Base-by-base conservation (phyloP, 2,329 filamentous ascomycete species). In the Laburnicola sp. region DNA sequence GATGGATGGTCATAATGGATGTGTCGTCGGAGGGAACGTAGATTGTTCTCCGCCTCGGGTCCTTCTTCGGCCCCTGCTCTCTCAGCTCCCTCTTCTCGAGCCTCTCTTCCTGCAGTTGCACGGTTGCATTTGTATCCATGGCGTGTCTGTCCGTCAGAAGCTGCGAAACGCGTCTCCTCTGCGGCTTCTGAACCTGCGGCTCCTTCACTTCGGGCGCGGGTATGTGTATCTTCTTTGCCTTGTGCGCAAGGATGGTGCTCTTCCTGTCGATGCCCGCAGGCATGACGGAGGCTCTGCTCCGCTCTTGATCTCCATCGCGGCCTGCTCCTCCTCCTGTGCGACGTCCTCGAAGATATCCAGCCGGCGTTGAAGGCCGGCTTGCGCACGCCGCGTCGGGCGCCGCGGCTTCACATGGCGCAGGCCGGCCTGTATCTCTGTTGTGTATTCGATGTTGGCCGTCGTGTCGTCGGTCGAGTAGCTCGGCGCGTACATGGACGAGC, bases 1-100 rank as follows among this genome's bases (percentile, higher is more conserved):
- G 78, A 58, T 80, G 78, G 38, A 81, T 79, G 1, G 78, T 80
- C 56, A 80, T 65, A 25, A 80, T 68, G 1, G 77, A 78, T 4
- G 78, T 81, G 50, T 80, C 77, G 27, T 80, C 78, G 2, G 74
- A 73, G 8, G 78, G 78, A 9, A 80, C 72, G 58, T 78, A 81
- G 39, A 81, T 80, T 2, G 78, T 81, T 51, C 76, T 69, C 51
- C 78, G 68, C 46, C 78, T 70, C 3, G 72, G 69, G 16, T 77
- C 73, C 58, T 77, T 78, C 52, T 59, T 66, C 5, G 63, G 60
- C 3, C 53, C 63, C 16, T 59, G 57, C 56, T 63, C 70, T 56
- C 62, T 66, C 48, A 64, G 50, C 38, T 74, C 70, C 21, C 58
- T 63, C 57, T 58, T 68, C 35, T 68, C 61, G 42, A 70, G 34